Base-by-base conservation (phyloP, 805 yeast genomes). In the Kluyveromyces siamensis region DNA sequence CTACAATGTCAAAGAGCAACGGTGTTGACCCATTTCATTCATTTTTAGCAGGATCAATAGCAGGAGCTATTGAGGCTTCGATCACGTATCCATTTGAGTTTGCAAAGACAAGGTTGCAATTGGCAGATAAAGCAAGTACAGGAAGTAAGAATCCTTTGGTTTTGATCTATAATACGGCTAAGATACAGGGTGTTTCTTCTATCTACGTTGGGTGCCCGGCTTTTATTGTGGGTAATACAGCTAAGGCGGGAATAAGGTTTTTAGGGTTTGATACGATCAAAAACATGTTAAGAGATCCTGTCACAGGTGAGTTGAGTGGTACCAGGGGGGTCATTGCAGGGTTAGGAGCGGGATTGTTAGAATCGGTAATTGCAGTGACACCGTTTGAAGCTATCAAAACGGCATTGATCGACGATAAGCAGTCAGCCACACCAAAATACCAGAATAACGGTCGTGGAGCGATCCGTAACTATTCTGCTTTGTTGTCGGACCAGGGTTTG, bases 321-420 rank as follows among this genome's bases (percentile, higher is more conserved):
- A 83, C 93, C 8, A 69, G 96, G 60, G 98, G 98, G 55, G 95
- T 90, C 6, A 51, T 91, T 33, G 99, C 99, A 1, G 99, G 99
- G n/a, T 72, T 93, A 41, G 97, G 98, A 44, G 99, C 99, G 2
- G 99, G 99, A 37, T 76, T 90, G 41, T 68, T 91, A 52, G 99
- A 91, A 65, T 84, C 95, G 49, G 84, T 89, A 27, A 74, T 90
- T 41, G 98, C 98, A 0, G 96, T 93, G 44, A 91, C 99, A 0
- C 99, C 99, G 2, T 89, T 90, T 48, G 99, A 91, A 67, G 95
- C 96, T 36, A 87, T 91, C 68, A 91, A 91, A 64, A 91, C 98
- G 0, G 96, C 95, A 0, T 75, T 90, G 68, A 93, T 91, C 56
- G 99, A 91, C 69, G 99, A 91, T 65, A 87, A 83, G 55, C 95